These are phyloP conservation scores for Phytophthora palmivora DNA, from an alignment of 352 stramenopile genomes.

Conservation along the genomic window DNA sequence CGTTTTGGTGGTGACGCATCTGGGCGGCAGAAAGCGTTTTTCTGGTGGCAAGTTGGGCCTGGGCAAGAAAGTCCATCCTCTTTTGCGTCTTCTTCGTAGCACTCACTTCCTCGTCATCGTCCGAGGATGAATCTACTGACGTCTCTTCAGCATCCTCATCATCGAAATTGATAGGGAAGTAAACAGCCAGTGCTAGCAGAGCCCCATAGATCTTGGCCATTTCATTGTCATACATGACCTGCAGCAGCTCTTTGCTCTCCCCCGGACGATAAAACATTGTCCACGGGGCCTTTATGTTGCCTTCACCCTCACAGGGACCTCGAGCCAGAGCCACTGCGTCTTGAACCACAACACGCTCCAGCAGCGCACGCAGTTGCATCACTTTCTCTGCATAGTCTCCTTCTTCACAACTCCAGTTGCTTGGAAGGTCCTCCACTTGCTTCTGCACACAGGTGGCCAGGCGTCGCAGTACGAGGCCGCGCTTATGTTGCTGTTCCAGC, in stretches of 20 bases:
- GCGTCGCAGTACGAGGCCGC: slow-evolving; percentile 42
- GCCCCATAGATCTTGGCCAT: slow-evolving; percentile 60
- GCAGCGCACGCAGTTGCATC: slow-evolving; percentile 42
- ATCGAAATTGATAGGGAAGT: slow-evolving; percentile 54
- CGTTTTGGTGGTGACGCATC: slow-evolving; percentile 36
- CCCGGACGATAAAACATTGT: slow-evolving; percentile 64
- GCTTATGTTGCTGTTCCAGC: slow-evolving; percentile 42
- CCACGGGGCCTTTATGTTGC: slow-evolving; percentile 42
- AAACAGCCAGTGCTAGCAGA: slow-evolving; percentile 53
- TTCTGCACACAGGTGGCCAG: slow-evolving; percentile 32
- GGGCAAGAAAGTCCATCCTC: slow-evolving; percentile 32
- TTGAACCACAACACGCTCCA: slow-evolving; percentile 52
- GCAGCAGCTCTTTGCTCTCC: slow-evolving; percentile 36
- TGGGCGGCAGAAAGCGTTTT: slow-evolving; percentile 52
- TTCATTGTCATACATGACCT: slow-evolving; percentile 46
- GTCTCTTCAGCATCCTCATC: slow-evolving; percentile 41
- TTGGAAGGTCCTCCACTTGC: slow-evolving; percentile 20
- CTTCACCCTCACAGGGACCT: neutral
- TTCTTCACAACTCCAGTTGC: slow-evolving; percentile 49
- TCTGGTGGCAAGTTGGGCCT: slow-evolving; percentile 44
- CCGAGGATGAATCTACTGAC: slow-evolving; percentile 48
- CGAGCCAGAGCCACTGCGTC: slow-evolving; percentile 36
- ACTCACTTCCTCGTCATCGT: slow-evolving; percentile 38
- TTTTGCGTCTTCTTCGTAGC: slow-evolving; percentile 11
- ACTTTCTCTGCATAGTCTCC: slow-evolving; percentile 35